Evolutionary conservation across 2,329 filamentous ascomycete genomes (phyloP).

Genomic region (Mollisiaceae sp.): DNA sequence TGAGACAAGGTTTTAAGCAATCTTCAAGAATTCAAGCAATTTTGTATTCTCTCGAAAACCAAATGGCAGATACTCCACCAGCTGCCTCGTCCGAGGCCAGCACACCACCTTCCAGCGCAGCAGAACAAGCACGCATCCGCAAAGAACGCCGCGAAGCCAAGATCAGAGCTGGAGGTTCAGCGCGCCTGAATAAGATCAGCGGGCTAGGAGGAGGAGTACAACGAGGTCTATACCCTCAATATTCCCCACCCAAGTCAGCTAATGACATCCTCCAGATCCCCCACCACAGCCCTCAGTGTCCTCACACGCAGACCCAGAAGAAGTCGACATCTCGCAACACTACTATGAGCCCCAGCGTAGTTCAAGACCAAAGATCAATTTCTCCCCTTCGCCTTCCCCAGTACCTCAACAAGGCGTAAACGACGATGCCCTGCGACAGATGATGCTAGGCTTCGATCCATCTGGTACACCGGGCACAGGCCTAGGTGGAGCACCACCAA

Average conservation of each 20-base stretch:
- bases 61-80: slow-evolving; percentile 40
- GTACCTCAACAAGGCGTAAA: slow-evolving; percentile 45
- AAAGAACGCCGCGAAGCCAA: slow-evolving; percentile 83
- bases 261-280: slow-evolving; percentile 38
- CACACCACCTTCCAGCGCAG: slow-evolving; percentile 48
- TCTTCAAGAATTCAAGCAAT: neutral
- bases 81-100: slow-evolving; percentile 31
- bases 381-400: slow-evolving; percentile 26
- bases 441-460: slow-evolving; percentile 64
- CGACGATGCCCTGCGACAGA: slow-evolving; percentile 67
- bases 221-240: slow-evolving; percentile 44
- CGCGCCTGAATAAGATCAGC: slow-evolving; percentile 76
- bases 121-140: slow-evolving; percentile 73
- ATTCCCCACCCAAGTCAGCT: neutral
- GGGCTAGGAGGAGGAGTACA: slow-evolving; percentile 66
- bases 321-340: slow-evolving; percentile 78
- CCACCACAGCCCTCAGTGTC: slow-evolving; percentile 45
- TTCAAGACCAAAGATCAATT: slow-evolving; percentile 44
- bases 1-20: neutral
- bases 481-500: slow-evolving; percentile 1
- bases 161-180: slow-evolving; percentile 72
- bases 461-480: slow-evolving; percentile 39
- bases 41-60: neutral
- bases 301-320: slow-evolving; percentile 68
- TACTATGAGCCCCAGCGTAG: slow-evolving; percentile 63